phyloP scores from a whole-genome alignment of 352 stramenopile species.

The Bremia lactucae region DNA sequence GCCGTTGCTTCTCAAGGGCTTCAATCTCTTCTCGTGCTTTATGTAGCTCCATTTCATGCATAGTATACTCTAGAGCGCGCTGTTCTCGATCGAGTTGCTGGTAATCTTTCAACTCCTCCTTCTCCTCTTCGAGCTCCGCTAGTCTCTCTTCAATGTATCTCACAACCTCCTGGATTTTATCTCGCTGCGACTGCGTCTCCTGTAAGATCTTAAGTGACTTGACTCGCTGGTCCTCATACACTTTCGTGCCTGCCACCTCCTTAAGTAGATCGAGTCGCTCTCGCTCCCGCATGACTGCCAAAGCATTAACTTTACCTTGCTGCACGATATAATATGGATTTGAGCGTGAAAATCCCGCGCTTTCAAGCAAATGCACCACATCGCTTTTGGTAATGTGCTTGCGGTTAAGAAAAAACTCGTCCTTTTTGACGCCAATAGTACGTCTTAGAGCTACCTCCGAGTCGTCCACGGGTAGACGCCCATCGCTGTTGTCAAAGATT shows the following conservation, averaged over 20 bases:
- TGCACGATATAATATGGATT: slow-evolving; percentile 99
- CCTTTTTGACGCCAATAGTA: slow-evolving; percentile 99
- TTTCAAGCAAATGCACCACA: slow-evolving; percentile 97
- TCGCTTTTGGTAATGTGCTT: slow-evolving; percentile 97
- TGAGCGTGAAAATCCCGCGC: slow-evolving; percentile 95
- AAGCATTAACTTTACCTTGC: slow-evolving; percentile 97
- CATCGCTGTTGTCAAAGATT: slow-evolving; percentile 99
- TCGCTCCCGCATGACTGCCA: slow-evolving; percentile 97
- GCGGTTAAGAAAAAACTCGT: slow-evolving; percentile 99
- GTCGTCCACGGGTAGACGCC: slow-evolving; percentile 87
- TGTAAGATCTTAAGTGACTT: slow-evolving; percentile 96
- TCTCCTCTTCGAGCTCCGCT: slow-evolving; percentile 96
- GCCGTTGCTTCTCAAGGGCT: slow-evolving; percentile 50
- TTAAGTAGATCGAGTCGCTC: slow-evolving; percentile 97
- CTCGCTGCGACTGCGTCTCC: slow-evolving; percentile 90
- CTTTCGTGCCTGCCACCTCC: slow-evolving; percentile 96
- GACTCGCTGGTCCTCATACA: slow-evolving; percentile 97
- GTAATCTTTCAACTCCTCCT: slow-evolving; percentile 94
- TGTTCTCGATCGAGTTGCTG: slow-evolving; percentile 92
- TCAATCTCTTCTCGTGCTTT: slow-evolving; percentile 52
- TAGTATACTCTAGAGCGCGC: slow-evolving; percentile 94
- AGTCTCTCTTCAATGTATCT: slow-evolving; percentile 91
- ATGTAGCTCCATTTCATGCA: slow-evolving; percentile 86
- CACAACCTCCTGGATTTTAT: slow-evolving; percentile 95
- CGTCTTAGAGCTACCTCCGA: slow-evolving; percentile 93